These are phyloP conservation scores for Aspergillus olivimuriae DNA, from an alignment of 495 filamentous ascomycete species.

Conservation along the genomic window DNA sequence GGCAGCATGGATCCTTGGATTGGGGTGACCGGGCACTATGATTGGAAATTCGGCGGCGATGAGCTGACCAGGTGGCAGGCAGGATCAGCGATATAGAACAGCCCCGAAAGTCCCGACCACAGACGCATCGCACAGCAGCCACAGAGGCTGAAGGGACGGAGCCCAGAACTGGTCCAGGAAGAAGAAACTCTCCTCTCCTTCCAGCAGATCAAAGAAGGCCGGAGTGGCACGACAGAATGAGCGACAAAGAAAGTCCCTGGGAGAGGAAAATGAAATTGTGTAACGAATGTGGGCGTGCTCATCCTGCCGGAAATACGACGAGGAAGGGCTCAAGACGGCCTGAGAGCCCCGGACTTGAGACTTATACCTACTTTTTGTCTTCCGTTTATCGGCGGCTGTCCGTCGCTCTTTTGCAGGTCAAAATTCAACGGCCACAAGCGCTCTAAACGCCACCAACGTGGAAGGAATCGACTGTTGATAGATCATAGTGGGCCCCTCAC, in stretches of 20 bases:
- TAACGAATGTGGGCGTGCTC: constrained; percentile 8
- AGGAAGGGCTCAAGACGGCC: constrained; percentile 3
- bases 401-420: background rate
- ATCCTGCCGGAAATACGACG: background rate
- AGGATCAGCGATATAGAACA: no score
- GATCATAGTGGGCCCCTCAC: constrained; percentile 10
- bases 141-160: no score
- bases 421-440: constrained; percentile 22
- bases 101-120: no score
- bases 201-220: constrained; percentile 7
- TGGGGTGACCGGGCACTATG: background rate
- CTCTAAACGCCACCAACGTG: constrained; percentile 31
- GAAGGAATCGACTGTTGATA: constrained; percentile 6
- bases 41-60: background rate
- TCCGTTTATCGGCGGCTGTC: constrained; percentile 13
- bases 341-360: constrained; percentile 1
- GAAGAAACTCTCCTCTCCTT: constrained; percentile 1
- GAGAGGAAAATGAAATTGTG: constrained; percentile 9
- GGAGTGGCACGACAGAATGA: constrained; percentile 14
- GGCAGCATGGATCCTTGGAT: no score
- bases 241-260: constrained; percentile 3
- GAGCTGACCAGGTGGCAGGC: background rate
- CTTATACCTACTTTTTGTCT: background rate
- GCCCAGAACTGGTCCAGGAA: background rate
- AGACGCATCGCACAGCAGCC: no score